Conservation (phyloP, 441 rosid species). For the Biscutella auriculata region DNA sequence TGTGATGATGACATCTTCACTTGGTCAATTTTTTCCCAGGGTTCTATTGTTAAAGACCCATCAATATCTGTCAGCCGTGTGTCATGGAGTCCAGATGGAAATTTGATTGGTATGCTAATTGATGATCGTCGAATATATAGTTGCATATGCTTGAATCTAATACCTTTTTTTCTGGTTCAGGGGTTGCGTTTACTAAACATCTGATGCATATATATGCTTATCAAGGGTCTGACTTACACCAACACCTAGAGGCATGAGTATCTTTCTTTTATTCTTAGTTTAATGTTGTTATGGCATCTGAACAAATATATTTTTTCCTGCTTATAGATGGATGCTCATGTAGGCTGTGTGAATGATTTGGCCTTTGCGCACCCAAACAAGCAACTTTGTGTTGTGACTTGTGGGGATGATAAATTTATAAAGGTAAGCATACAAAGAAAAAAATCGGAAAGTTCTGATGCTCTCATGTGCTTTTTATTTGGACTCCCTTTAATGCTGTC, state of each 20-base stretch:
- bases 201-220: constrained; percentile 49
- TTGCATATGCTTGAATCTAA: not conserved
- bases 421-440: constrained; percentile 21
- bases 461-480: not conserved
- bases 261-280: not conserved
- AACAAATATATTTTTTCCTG: not conserved
- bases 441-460: not conserved
- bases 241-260: constrained; percentile 37
- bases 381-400: constrained; percentile 56
- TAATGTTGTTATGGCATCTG: not conserved
- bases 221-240: constrained; percentile 31
- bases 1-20: not conserved
- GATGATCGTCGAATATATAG: constrained; percentile 7
- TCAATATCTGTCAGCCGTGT: constrained; percentile 13
- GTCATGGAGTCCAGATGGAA: constrained; percentile 15
- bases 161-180: constrained; percentile 15
- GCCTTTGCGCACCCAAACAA: constrained; percentile 64
- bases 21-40: constrained; percentile 2
- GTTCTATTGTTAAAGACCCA: constrained; percentile 8
- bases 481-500: no score
- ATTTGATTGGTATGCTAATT: constrained; percentile 4
- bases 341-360: constrained; percentile 52
- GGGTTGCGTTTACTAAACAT: constrained; percentile 61
- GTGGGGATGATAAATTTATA: constrained; percentile 44
- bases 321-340: constrained; percentile 58